Percentiles rank a stretch among this genome's conserved stretches.
Evolutionary conservation across 2,329 filamentous ascomycete species (phyloP).

Genomic region (Scytalidium sp.): DNA sequence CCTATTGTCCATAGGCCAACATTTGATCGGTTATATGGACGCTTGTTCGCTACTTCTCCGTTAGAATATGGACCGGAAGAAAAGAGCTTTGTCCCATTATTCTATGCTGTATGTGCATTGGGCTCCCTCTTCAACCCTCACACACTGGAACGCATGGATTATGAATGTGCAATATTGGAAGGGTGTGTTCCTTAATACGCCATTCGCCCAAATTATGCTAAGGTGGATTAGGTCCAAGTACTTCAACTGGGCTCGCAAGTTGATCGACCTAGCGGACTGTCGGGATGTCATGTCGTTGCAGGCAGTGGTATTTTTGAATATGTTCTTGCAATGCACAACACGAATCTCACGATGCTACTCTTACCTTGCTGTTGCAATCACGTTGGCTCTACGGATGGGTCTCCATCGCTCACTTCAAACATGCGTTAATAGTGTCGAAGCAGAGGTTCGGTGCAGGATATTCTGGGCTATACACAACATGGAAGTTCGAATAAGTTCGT

Average conservation of each 20-base stretch:
- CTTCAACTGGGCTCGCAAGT: conserved; percentile 60
- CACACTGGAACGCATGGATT: conserved; percentile 40
- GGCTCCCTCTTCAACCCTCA: conserved; percentile 59
- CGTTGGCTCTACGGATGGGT: conserved; percentile 69
- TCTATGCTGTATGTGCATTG: conserved; percentile 66
- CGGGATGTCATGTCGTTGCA: conserved; percentile 70
- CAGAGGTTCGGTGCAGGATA: conserved; percentile 59
- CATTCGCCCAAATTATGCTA: background rate
- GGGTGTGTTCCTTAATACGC: conserved; percentile 43
- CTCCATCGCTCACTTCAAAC: conserved; percentile 65
- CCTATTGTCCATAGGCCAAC: conserved; percentile 75
- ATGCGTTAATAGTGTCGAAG: conserved; percentile 55
- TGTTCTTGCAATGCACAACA: conserved; percentile 74
- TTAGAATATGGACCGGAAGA: conserved; percentile 61
- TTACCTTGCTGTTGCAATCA: conserved; percentile 71
- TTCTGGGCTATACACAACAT: conserved; percentile 66
- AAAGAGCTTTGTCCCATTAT: conserved; percentile 60
- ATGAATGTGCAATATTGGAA: conserved; percentile 40
- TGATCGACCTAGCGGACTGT: conserved; percentile 62
- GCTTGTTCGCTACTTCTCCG: conserved; percentile 46
- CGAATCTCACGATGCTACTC: conserved; percentile 75
- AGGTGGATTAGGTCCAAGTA: conserved; percentile 59
- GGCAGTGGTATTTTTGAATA: conserved; percentile 70
- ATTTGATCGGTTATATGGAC: conserved; percentile 71
- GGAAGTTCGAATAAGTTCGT: conserved; percentile 63